phyloP scores from a whole-genome alignment of 257 asterid species.

The Solanum chilense region DNA sequence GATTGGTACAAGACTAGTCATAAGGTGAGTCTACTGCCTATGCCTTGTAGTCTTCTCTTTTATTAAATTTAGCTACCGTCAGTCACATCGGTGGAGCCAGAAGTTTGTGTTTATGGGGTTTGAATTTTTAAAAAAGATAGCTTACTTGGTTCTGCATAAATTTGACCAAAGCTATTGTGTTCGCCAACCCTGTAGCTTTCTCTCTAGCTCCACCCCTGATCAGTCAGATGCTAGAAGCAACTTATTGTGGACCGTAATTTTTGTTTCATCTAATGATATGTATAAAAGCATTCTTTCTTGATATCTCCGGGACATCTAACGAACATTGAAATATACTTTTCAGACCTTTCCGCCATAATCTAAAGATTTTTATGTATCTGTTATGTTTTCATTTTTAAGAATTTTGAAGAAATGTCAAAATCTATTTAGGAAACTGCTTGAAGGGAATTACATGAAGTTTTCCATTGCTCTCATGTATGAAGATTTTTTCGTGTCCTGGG shows the following conservation, averaged over 20 bases:
- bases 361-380: background rate
- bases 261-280: background rate
- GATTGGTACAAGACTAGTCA: constrained; percentile 60
- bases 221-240: background rate
- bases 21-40: constrained; percentile 24
- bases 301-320: background rate
- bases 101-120: background rate
- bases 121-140: background rate
- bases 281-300: background rate
- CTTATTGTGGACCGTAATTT: background rate
- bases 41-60: background rate
- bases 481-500: background rate
- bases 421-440: background rate
- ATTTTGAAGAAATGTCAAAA: background rate
- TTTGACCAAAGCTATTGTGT: background rate
- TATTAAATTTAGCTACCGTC: background rate
- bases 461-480: background rate
- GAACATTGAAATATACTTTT: background rate
- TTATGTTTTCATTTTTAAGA: background rate
- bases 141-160: background rate
- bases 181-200: background rate
- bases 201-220: background rate
- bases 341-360: background rate
- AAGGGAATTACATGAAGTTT: background rate
- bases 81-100: background rate